phyloP scores from a whole-genome alignment of 371 early-diverging fungal species.

The Lichtheimia hyalospora region DNA sequence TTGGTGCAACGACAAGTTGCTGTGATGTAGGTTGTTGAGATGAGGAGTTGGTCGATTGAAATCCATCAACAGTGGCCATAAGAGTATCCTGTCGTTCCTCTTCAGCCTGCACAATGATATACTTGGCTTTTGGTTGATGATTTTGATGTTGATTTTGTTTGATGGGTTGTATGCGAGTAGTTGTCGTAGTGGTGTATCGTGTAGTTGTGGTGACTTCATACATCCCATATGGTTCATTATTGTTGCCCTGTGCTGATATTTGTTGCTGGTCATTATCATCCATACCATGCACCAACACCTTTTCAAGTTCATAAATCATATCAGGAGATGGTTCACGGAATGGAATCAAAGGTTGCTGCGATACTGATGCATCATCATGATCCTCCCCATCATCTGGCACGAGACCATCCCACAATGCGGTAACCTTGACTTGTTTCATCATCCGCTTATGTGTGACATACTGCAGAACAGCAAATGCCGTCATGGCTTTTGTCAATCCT shows the following conservation, averaged over 20 bases:
- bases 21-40: too few relatives aligned
- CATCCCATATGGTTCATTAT: slow-evolving; percentile 10
- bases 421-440: slow-evolving; percentile 46
- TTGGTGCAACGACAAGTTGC: too few relatives aligned
- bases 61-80: slow-evolving; percentile 32
- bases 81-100: slow-evolving; percentile 39
- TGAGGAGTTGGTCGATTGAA: background rate
- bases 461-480: slow-evolving; percentile 85
- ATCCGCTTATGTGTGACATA: slow-evolving; percentile 70
- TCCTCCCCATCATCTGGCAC: slow-evolving; percentile 41
- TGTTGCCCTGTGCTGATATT: background rate
- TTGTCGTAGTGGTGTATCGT: slow-evolving; percentile 27
- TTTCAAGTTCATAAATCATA: slow-evolving; percentile 41
- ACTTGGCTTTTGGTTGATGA: slow-evolving; percentile 18
- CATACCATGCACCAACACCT: slow-evolving; percentile 17
- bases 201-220: slow-evolving; percentile 43
- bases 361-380: background rate
- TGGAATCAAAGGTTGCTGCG: background rate
- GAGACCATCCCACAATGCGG: slow-evolving; percentile 54
- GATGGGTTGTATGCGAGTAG: slow-evolving; percentile 40
- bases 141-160: slow-evolving; percentile 14
- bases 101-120: slow-evolving; percentile 30
- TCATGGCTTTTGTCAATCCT: slow-evolving; percentile 77
- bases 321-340: slow-evolving; percentile 9
- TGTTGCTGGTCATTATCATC: background rate